Conservation (phyloP, 2,329 filamentous ascomycete genomes). For the Penicillium hordei region DNA sequence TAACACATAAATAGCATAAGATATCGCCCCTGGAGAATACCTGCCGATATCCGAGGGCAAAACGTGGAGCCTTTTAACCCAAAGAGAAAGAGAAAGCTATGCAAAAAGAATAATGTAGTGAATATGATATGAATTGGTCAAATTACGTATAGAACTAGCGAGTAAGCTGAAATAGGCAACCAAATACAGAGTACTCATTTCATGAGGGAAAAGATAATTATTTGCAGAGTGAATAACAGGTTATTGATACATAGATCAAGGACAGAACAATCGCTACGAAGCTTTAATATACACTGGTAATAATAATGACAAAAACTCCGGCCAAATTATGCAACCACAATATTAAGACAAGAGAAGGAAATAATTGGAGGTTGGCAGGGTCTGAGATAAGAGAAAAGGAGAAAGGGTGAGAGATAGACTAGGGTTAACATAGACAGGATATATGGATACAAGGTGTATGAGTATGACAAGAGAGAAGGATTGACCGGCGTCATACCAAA, state of each 20-base stretch:
- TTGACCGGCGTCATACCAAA: slow-evolving; percentile 7
- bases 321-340: slow-evolving; percentile 9
- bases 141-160: not conserved
- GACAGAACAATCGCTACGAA: not conserved
- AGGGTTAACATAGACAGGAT: not conserved
- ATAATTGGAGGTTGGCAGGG: not conserved
- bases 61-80: not conserved
- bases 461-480: not conserved
- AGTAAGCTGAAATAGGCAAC: not conserved
- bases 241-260: not conserved
- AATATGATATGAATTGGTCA: not conserved
- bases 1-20: not conserved
- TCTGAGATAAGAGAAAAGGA: not conserved
- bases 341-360: slow-evolving; percentile 4
- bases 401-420: slow-evolving; percentile 1
- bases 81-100: not conserved
- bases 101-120: not conserved
- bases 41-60: not conserved
- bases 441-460: not conserved
- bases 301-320: slow-evolving; percentile 9
- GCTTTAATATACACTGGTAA: not conserved
- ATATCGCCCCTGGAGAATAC: not conserved
- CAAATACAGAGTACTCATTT: not conserved
- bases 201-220: not conserved
- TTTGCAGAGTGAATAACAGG: not conserved